Conservation (phyloP, 192 early-diverging fungal species). For the Linnemannia schmuckeri region DNA sequence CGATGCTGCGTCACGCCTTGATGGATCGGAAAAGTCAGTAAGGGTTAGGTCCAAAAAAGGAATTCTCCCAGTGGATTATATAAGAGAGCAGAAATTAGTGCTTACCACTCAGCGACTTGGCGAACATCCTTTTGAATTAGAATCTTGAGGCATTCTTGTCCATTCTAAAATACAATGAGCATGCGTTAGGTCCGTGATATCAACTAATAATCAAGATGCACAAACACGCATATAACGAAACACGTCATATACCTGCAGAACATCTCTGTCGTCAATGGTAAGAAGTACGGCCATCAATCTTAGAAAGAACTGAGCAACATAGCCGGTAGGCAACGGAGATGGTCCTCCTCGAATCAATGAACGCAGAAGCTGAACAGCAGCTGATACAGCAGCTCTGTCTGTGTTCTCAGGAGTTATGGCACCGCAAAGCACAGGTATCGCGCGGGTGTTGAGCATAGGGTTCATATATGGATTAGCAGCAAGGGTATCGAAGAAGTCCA, state of each 20-base stretch:
- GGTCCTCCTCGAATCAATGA: conserved; percentile 77
- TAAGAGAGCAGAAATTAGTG: neutral
- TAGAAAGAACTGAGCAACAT: conserved; percentile 82
- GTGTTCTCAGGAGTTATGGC: conserved; percentile 14
- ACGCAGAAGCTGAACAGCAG: conserved; percentile 80
- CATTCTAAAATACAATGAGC: conserved; percentile 60
- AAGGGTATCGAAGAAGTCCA: conserved; percentile 82
- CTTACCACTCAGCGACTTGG: conserved; percentile 81
- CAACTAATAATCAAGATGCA: neutral
- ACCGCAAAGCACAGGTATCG: conserved; percentile 74
- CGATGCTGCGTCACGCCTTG: conserved; percentile 44
- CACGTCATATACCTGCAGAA: conserved; percentile 75
- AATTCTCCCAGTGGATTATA: no score
- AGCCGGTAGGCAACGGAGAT: conserved; percentile 78
- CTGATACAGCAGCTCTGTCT: conserved; percentile 29
- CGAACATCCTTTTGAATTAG: conserved; percentile 82
- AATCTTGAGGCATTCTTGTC: conserved; percentile 84
- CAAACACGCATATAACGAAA: neutral
- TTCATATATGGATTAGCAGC: conserved; percentile 73
- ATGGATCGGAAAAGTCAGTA: neutral
- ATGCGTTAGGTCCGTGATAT: neutral
- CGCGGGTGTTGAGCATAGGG: conserved; percentile 73
- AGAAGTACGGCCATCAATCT: conserved; percentile 79
- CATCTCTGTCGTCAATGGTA: conserved; percentile 72
- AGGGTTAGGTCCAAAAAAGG: neutral